Base-by-base conservation (phyloP, 352 stramenopile species). In the Pythium scleroteichum region DNA sequence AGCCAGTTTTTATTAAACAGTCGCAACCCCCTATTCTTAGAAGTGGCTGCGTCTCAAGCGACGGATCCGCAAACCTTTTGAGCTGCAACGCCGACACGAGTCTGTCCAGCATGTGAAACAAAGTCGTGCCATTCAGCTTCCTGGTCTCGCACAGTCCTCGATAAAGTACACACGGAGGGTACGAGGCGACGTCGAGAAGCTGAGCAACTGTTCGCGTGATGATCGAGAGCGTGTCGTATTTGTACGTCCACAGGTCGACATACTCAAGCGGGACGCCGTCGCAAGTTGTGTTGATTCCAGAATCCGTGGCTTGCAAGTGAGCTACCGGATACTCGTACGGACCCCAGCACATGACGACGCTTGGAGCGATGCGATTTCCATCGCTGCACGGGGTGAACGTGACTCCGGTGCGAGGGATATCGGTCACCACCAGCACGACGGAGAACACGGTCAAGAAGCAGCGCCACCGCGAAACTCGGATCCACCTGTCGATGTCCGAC, bases 181-280 rank as follows among this genome's bases (percentile, higher is more conserved):
- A 69, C 1, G 54, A 32, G 16, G 17, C 14, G 5, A 69, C 55
- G 12, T 52, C 29, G 3, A 69, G 44, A 7, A 58, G 50, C 10
- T 53, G 26, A 0, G 55, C 62, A 13, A 69, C 7, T 8, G 49
- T 54, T 24, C 62, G 48, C 13, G 29, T 42, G 0, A 42, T 16
- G 44, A 69, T 61, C 20, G 62, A 69, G 6, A 69, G 29, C 22
- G 61, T 54, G 42, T 68, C 61, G 47, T 47, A 68, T 23, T 68
- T 68, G 38, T 68, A 63, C 16, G 39, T 13, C 61, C 61, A 68
- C 4, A 62, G 8, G 3, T 59, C 53, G 40, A 51, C 2, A 16
- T 41, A 23, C 1, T 49, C 14, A 5, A 67, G 19, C 17, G 47
- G 42, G 3, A 9, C 22, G 13, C 47, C 59, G 14, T 39, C 42